Percentiles rank a stretch among this genome's conserved stretches.
These are phyloP conservation scores for Cucumis sativus DNA, from an alignment of 306 rosid species.

Conservation along the genomic window Cucumber_9930_V3 NC_026657.2:20006501-20007000, in stretches of 20 bases:
- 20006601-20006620: slow-evolving; percentile 84
- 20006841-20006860: slow-evolving; percentile 94
- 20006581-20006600: slow-evolving; percentile 6
- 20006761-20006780: slow-evolving; percentile 56
- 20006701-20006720: slow-evolving; percentile 93
- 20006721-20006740: slow-evolving; percentile 69
- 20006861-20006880: slow-evolving; percentile 97
- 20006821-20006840: slow-evolving; percentile 3
- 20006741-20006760: slow-evolving; percentile 91
- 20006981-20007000: not conserved
- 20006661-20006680: slow-evolving; percentile 88
- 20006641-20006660: slow-evolving; percentile 70
- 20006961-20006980: slow-evolving; percentile 9
- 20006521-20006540: no score
- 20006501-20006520: no score
- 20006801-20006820: slow-evolving; percentile 7
- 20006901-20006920: slow-evolving; percentile 87
- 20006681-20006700: slow-evolving; percentile 83
- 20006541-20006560: not conserved
- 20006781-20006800: slow-evolving; percentile 19
- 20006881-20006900: slow-evolving; percentile 71
- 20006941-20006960: slow-evolving; percentile 21
- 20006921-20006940: slow-evolving; percentile 88
- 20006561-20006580: not conserved
- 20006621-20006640: slow-evolving; percentile 54